phyloP scores from a whole-genome alignment of 148 eudicot genomes.

The Oxyria digyna region DNA sequence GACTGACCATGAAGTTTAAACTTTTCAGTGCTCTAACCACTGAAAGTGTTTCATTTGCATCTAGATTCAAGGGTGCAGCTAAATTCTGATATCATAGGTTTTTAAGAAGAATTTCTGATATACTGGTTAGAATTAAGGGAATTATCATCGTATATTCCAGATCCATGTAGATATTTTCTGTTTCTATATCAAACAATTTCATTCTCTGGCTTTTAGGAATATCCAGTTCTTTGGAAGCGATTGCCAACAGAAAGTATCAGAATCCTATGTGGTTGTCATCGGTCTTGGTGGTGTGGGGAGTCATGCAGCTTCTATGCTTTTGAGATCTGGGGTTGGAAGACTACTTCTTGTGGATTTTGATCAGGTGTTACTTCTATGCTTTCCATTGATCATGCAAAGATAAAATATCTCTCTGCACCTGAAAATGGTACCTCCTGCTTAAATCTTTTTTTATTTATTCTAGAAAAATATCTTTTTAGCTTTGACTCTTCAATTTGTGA shows the following conservation, averaged over 20 bases:
- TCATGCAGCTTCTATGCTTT: slow-evolving; percentile 96
- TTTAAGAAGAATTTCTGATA: not conserved
- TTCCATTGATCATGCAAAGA: slow-evolving; percentile 1
- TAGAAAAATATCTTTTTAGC: not conserved
- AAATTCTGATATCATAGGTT: not conserved
- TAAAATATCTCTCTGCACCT: not conserved
- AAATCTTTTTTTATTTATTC: not conserved
- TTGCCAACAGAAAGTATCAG: slow-evolving; percentile 59
- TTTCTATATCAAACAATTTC: not conserved
- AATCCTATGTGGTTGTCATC: slow-evolving; percentile 83
- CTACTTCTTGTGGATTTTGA: slow-evolving; percentile 95
- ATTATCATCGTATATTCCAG: not conserved
- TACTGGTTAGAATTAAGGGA: not conserved
- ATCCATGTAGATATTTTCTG: not conserved
- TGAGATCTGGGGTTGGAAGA: slow-evolving; percentile 92
- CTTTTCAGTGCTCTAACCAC: not conserved
- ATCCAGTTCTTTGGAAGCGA: slow-evolving; percentile 89
- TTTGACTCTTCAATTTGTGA: not conserved
- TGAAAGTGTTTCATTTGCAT: not conserved
- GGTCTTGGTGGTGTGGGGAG: slow-evolving; percentile 99
- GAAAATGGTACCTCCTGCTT: not conserved
- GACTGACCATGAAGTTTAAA: not conserved
- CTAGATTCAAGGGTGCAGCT: not conserved
- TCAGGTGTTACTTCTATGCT: slow-evolving; percentile 42
- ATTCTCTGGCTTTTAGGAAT: slow-evolving; percentile 37